Percentiles rank a stretch among this genome's conserved stretches.
Conservation (phyloP, 2,329 filamentous ascomycete species). For the Catunica adiposa region DNA sequence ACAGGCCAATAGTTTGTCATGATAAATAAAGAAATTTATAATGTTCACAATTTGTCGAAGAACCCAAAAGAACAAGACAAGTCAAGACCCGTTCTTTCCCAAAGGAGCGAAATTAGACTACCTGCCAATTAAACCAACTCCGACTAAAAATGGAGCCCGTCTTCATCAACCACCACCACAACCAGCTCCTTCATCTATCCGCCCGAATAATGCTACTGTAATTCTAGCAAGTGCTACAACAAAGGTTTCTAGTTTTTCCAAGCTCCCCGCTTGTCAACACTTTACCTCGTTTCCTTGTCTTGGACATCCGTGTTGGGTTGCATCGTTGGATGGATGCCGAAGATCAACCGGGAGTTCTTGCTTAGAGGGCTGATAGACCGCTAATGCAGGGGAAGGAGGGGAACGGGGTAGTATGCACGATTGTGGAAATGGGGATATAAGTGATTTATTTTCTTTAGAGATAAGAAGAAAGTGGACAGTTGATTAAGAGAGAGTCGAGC, state of each 20-base stretch:
- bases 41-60: too few species aligned
- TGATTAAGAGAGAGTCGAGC: not conserved
- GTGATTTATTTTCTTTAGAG: not conserved
- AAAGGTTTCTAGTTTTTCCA: too few species aligned
- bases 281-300: too few species aligned
- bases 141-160: not conserved
- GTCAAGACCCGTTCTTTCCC: not conserved
- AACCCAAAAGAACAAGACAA: not conserved
- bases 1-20: too few species aligned
- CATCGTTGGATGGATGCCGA: not conserved
- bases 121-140: not conserved
- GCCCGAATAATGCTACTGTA: too few species aligned
- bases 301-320: not conserved
- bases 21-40: too few species aligned
- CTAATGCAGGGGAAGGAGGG: not conserved
- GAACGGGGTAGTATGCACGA: not conserved
- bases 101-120: slow-evolving; percentile 1
- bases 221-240: not conserved
- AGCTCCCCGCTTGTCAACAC: not conserved
- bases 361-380: not conserved
- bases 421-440: not conserved
- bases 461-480: not conserved
- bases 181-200: too few species aligned
- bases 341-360: not conserved
- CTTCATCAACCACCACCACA: too few species aligned